Evolutionary conservation across 2,329 filamentous ascomycete species (phyloP), one percentile per base, ranked within the genome.

Genomic region (Ophiostoma tasmaniense): DNA sequence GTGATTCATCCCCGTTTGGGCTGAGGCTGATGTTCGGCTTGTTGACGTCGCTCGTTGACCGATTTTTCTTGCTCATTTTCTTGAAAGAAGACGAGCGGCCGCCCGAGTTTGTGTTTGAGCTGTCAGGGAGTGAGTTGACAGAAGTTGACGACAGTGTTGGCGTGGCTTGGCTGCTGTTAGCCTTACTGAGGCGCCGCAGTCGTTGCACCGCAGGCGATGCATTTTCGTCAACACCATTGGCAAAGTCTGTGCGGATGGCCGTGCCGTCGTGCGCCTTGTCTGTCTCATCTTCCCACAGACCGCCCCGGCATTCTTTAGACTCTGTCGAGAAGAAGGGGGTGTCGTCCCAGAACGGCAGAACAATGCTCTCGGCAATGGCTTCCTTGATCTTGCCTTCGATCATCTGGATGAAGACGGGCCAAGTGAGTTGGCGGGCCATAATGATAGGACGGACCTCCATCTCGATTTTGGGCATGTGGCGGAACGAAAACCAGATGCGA

Each of bases 301-400:
- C 95, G 13, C 94, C 95, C 73, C 95, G 86, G 83, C 92, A 93
- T 25, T 82, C 80, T 76, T 97, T 92, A 69, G 86, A 82, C 69
- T 89, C 84, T 0, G 93, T 98, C 74, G 90, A 87, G 76, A 92
- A 90, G 78, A 99, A 98, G 0, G 95, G 93, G 30, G 92, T 85
- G 76, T 99, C 95, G 73, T 99, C 95, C 94, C 95, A 99, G 76
- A 96, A 96, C 0, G 95, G 95, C 69, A 90, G 82, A 1, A 99
- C 95, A 25, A 98, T 78, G 1, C 93, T 97, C 79, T 99, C 95
- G 11, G 90, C 91, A 71, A 99, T 85, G 10, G 97, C 93, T 78
- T 97, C 93, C 75, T 96, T 91, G 76, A 99, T 97, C 66, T 93
- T 86, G 75, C 91, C 96, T 78, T 99, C 95, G 70, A 99, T 98